Evolutionary conservation across 129 eudicot genomes (phyloP).

Genomic region (Tagetes patula): DNA sequence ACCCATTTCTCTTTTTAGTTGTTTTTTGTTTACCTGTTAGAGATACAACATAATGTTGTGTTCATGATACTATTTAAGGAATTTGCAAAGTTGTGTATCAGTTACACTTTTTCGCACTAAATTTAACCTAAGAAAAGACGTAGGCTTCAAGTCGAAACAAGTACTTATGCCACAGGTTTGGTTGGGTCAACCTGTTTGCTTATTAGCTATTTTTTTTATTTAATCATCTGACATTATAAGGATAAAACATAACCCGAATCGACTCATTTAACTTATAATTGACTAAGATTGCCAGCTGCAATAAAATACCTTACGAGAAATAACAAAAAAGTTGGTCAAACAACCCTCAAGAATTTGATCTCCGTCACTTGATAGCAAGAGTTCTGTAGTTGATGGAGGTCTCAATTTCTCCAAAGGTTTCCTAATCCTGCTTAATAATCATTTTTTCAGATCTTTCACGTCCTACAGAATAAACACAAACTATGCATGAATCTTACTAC

Average conservation of each 20-base stretch:
- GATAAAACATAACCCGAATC: background rate
- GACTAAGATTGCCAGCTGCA: background rate
- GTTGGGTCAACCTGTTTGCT: background rate
- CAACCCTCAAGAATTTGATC: constrained; percentile 85
- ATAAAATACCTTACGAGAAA: constrained; percentile 60
- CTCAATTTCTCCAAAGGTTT: constrained; percentile 79
- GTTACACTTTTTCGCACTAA: no score
- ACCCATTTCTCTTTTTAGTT: background rate
- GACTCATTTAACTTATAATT: background rate
- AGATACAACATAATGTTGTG: background rate
- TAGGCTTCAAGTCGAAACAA: no score
- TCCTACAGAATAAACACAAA: constrained; percentile 7
- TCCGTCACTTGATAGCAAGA: constrained; percentile 74
- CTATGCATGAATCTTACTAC: constrained; percentile 1
- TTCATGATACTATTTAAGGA: no score
- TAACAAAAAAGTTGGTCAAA: constrained; percentile 72
- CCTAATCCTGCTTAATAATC: constrained; percentile 62
- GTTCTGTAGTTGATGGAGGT: constrained; percentile 78
- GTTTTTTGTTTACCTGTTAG: background rate
- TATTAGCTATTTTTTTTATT: background rate
- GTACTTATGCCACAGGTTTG: no score
- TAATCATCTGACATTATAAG: background rate
- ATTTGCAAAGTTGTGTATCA: no score
- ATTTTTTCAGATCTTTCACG: constrained; percentile 24
- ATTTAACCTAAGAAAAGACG: no score